A percentile compares a stretch with the other conserved stretches of the same genome.
Evolutionary conservation across 2,329 filamentous ascomycete genomes (phyloP).

Genomic region (Mycosphaerella sp.): DNA sequence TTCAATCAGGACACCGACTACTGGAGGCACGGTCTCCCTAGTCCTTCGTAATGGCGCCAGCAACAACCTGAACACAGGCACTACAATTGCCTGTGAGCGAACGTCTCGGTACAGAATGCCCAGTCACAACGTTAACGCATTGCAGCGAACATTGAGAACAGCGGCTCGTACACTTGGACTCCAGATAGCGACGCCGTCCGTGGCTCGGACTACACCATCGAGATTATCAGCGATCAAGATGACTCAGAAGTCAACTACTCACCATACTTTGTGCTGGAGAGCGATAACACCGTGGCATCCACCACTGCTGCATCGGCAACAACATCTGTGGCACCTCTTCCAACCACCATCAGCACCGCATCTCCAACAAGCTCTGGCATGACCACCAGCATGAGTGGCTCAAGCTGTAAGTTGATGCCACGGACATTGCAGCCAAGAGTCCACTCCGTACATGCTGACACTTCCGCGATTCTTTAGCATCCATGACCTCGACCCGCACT

Average conservation of each 20-base stretch:
- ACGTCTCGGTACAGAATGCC: neutral
- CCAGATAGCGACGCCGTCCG: constrained; percentile 39
- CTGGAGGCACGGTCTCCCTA: constrained; percentile 47
- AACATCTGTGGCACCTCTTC: constrained; percentile 15
- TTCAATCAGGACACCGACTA: constrained; percentile 36
- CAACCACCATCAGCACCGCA: constrained; percentile 18
- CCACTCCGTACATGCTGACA: too few species aligned
- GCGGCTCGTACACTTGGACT: constrained; percentile 46
- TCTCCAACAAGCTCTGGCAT: constrained; percentile 16
- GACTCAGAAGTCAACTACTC: constrained; percentile 46
- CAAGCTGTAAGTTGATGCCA: neutral
- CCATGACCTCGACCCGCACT: constrained; percentile 4
- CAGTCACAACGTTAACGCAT: neutral
- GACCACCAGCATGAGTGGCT: neutral
- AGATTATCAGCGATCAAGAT: constrained; percentile 48
- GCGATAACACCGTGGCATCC: constrained; percentile 38
- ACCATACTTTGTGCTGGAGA: constrained; percentile 46
- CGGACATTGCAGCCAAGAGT: neutral
- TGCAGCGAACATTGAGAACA: constrained; percentile 42
- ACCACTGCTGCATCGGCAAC: constrained; percentile 30
- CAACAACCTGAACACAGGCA: constrained; percentile 33
- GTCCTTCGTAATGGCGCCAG: constrained; percentile 40
- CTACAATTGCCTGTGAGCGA: constrained; percentile 24
- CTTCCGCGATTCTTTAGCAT: neutral
- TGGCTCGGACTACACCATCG: constrained; percentile 47